Conservation (phyloP, 306 rosid genomes). For the Geum urbanum region DNA sequence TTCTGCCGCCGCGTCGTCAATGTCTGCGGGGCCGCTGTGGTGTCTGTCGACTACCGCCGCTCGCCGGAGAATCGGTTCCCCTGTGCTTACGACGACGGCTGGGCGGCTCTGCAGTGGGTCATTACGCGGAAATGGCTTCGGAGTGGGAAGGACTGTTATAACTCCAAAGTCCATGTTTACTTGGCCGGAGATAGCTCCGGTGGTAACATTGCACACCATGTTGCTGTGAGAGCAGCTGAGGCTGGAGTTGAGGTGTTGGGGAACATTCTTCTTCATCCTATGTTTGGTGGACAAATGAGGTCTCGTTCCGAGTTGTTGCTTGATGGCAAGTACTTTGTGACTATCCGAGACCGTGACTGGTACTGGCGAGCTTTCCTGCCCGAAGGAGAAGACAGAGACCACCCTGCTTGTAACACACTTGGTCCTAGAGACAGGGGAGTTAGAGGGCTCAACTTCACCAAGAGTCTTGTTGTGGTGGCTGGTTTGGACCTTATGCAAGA, state of each 20-base stretch:
- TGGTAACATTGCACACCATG: constrained; percentile 82
- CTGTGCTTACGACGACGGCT: constrained; percentile 83
- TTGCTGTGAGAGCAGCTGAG: constrained; percentile 61
- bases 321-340: constrained; percentile 82
- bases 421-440: constrained; percentile 63
- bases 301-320: constrained; percentile 57
- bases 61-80: constrained; percentile 77
- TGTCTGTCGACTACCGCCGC: constrained; percentile 78
- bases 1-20: constrained; percentile 75
- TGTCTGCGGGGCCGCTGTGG: constrained; percentile 67
- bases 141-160: constrained; percentile 50
- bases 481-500: constrained; percentile 90
- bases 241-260: constrained; percentile 71
- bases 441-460: constrained; percentile 56
- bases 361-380: constrained; percentile 92
- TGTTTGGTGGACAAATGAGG: constrained; percentile 69
- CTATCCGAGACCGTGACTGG: constrained; percentile 83
- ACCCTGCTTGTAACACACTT: constrained; percentile 71
- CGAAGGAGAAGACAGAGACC: constrained; percentile 80
- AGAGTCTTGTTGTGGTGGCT: constrained; percentile 80
- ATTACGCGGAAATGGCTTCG: constrained; percentile 73
- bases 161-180: constrained; percentile 61
- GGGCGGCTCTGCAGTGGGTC: constrained; percentile 79
- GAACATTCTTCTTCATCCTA: constrained; percentile 79
- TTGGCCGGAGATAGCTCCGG: constrained; percentile 89